Evolutionary conservation across 306 rosid species (phyloP).

Genomic region (Castanea sativa): DNA sequence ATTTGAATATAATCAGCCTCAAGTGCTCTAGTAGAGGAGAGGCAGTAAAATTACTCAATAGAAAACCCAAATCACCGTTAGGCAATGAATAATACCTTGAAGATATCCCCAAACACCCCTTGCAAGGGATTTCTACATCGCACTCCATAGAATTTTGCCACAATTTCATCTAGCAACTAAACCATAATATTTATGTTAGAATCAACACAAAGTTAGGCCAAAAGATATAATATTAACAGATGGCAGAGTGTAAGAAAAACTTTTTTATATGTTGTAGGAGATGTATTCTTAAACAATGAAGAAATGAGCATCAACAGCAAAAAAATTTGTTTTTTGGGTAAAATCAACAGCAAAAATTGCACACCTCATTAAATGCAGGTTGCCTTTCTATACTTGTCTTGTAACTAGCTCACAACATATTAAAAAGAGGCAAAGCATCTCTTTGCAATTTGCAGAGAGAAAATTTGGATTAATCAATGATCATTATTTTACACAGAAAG

Average conservation of each 20-base stretch:
- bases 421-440: slow-evolving; percentile 88
- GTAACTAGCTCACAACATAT: slow-evolving; percentile 65
- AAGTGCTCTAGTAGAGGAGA: no score
- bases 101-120: slow-evolving; percentile 95
- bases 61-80: not conserved
- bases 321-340: no score
- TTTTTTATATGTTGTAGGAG: not conserved
- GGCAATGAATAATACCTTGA: slow-evolving; percentile 52
- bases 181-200: slow-evolving; percentile 44
- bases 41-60: no score
- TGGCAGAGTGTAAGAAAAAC: not conserved
- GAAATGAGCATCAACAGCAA: not conserved
- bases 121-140: slow-evolving; percentile 74
- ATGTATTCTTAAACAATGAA: not conserved
- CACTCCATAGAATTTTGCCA: slow-evolving; percentile 80
- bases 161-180: slow-evolving; percentile 87
- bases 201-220: slow-evolving; percentile 14
- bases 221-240: not conserved
- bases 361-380: slow-evolving; percentile 80
- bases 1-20: no score
- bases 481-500: not conserved
- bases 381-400: slow-evolving; percentile 74
- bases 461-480: not conserved
- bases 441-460: not conserved
- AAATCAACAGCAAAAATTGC: not conserved